A percentile compares a stretch with the other conserved stretches of the same genome.
Conservation (phyloP, 2,329 filamentous ascomycete genomes). For the Fusarium buxicola region DNA sequence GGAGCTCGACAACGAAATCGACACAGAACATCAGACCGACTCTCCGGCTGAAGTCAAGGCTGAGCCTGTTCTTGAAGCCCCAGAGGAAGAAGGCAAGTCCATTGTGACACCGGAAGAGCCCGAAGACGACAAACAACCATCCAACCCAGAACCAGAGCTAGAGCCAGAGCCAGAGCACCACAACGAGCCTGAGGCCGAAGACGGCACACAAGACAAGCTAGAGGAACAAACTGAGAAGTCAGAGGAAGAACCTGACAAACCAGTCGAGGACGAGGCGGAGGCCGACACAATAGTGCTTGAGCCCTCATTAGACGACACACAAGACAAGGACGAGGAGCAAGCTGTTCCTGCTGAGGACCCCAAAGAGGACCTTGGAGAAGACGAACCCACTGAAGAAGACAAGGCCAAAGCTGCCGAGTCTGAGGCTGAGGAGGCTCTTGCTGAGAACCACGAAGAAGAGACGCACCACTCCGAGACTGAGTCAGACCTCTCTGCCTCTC, state of each 20-base stretch:
- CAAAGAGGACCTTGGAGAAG: slow-evolving; percentile 14
- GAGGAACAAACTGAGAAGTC: slow-evolving; percentile 13
- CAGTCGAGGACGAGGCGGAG: slow-evolving; percentile 16
- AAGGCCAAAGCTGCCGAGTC: slow-evolving; percentile 16
- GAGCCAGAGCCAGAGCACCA: slow-evolving; percentile 4
- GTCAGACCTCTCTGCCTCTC: slow-evolving; percentile 35
- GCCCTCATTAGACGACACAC: slow-evolving; percentile 19
- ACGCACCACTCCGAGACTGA: slow-evolving; percentile 28
- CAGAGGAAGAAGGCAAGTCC: slow-evolving; percentile 16
- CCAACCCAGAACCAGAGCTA: slow-evolving; percentile 6
- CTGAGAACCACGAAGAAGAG: slow-evolving; percentile 22
- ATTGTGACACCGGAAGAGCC: slow-evolving; percentile 10
- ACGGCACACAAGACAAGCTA: slow-evolving; percentile 10
- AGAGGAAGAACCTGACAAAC: slow-evolving; percentile 8
- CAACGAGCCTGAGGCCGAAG: slow-evolving; percentile 8
- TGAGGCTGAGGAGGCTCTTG: slow-evolving; percentile 18
- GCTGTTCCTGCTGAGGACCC: slow-evolving; percentile 18
- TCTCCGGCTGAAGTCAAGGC: slow-evolving; percentile 23
- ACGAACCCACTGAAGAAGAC: slow-evolving; percentile 19
- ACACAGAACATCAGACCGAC: slow-evolving; percentile 23
- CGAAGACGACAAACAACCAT: slow-evolving; percentile 18
- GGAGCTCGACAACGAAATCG: slow-evolving; percentile 19
- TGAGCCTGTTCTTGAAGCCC: slow-evolving; percentile 20
- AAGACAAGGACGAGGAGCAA: slow-evolving; percentile 19
- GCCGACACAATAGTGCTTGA: slow-evolving; percentile 6